Base-by-base conservation (phyloP, 257 asterid genomes). In the Nicotiana knightiana region DNA sequence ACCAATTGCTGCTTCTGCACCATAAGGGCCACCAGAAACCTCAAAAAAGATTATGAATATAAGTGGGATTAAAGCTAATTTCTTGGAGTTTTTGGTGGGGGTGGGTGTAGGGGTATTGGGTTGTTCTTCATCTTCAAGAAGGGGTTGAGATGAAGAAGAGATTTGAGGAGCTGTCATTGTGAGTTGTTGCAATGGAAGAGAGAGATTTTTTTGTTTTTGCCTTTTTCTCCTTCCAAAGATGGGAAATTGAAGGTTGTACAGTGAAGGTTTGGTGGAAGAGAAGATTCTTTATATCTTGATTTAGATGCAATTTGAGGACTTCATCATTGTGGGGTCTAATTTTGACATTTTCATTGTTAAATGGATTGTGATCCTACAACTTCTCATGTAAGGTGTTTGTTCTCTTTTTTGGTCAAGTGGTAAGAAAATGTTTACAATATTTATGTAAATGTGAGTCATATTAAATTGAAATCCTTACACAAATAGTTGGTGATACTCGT, bases 11-110 rank as follows among this genome's bases (percentile, higher is more conserved):
- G 92, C 84, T 65, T 91, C 94, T 30, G 77, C 92, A 16, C 93
- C 93, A 66, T 90, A 90, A 0, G 92, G 92, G 0, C 92, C 93
- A 43, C 92, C 92, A 17, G 92, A 89, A 11, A 90, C 93, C 64
- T 89, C 92, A 77, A 90, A 90, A 83, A 83, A 90, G 28, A 90
- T 89, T 55, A 90, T 88, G 83, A 90, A 90, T 26, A 90, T 61
- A 0, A 90, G 83, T 17, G 92, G 93, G n/a, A 89, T 55, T 0
- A 90, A 39, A 17, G 88, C 82, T 7, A 90, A 88, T 61, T 90
- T 90, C 70, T 85, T 84, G 81, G 88, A 80, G 64, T 70, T 30
- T 37, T 79, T 82, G 13, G 65, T 28, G 33, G 32, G 55, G 9
- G 3, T 15, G 2, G 64, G 24, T 39, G 54, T 17, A 68, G 86